Conservation (phyloP, 352 stramenopile genomes). For the Pythium rishiriense region DNA sequence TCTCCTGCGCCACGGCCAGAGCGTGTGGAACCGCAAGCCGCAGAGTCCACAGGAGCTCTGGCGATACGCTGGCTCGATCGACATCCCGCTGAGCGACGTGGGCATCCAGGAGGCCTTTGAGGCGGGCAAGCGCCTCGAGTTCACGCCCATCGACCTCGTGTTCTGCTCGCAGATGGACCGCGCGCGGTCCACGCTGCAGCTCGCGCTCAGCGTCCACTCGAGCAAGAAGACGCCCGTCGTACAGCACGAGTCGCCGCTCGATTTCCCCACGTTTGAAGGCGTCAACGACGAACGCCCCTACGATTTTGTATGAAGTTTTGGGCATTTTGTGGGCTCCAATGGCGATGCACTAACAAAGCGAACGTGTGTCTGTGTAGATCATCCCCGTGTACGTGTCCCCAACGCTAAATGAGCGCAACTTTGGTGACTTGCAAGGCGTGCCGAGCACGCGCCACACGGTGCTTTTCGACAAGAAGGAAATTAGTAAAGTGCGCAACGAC, state of each 20-base stretch:
- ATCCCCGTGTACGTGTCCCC: slow-evolving; percentile 79
- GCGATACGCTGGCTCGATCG: slow-evolving; percentile 82
- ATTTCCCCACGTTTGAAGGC: slow-evolving; percentile 62
- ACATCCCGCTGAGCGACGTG: slow-evolving; percentile 78
- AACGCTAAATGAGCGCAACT: slow-evolving; percentile 83
- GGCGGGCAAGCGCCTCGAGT: slow-evolving; percentile 70
- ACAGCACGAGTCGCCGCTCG: slow-evolving; percentile 71
- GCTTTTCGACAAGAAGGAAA: slow-evolving; percentile 72
- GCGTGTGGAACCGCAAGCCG: slow-evolving; percentile 85
- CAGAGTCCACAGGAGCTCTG: slow-evolving; percentile 68
- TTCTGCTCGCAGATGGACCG: slow-evolving; percentile 88
- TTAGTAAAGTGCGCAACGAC: slow-evolving; percentile 80
- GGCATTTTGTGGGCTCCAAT: neutral
- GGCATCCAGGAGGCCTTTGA: slow-evolving; percentile 85
- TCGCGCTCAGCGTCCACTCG: slow-evolving; percentile 77
- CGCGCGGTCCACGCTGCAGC: slow-evolving; percentile 69
- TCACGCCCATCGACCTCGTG: slow-evolving; percentile 78
- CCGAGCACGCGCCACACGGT: slow-evolving; percentile 73
- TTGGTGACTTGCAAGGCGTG: slow-evolving; percentile 78
- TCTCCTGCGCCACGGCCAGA: slow-evolving; percentile 81
- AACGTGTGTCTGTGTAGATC: slow-evolving; percentile 37
- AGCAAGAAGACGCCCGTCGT: slow-evolving; percentile 84
- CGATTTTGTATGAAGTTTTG: slow-evolving; percentile 54
- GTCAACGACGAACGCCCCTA: slow-evolving; percentile 79
- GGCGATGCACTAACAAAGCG: neutral